These are phyloP conservation scores for Sporisorium graminicola DNA, from an alignment of 1,284 basidiomycete genomes.

Conservation along the genomic window DNA sequence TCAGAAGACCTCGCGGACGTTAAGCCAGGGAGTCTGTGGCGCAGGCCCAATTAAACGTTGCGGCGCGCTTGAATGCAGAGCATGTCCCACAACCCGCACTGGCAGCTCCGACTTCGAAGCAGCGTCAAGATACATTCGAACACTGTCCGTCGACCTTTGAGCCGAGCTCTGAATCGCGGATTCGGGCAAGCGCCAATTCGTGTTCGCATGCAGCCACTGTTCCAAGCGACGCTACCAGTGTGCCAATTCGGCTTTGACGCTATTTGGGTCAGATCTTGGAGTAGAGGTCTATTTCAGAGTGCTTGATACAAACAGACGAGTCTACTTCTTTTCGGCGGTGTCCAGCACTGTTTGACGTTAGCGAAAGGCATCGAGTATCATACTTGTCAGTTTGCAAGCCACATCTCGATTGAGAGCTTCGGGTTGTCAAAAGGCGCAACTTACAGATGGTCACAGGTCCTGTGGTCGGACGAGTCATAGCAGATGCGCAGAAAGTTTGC, in stretches of 20 bases:
- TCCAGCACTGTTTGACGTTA: slow-evolving; percentile 40
- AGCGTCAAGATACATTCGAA: background rate
- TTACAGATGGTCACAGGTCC: slow-evolving; percentile 56
- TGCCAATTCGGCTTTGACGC: slow-evolving; percentile 15
- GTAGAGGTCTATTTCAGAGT: background rate
- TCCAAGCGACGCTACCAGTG: slow-evolving; percentile 4
- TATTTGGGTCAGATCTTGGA: too few relatives aligned
- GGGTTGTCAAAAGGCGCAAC: background rate
- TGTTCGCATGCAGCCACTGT: slow-evolving; percentile 10
- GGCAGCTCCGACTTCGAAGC: background rate
- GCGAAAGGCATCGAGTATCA: background rate
- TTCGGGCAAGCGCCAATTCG: slow-evolving; percentile 1
- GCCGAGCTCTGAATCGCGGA: background rate
- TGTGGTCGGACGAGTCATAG: background rate
- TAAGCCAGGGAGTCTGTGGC: too few relatives aligned
- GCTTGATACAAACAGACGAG: background rate
- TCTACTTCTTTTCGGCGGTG: slow-evolving; percentile 59
- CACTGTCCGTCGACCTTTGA: background rate
- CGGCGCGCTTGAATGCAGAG: background rate
- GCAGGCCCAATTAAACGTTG: background rate
- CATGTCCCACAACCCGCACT: background rate
- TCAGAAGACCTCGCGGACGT: too few relatives aligned
- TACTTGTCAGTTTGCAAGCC: background rate
- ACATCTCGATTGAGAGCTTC: background rate
- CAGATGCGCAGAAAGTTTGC: too few relatives aligned